These are phyloP conservation scores for Lentinula sp. DNA, from an alignment of 768 basidiomycete species.

Conservation along the genomic window DNA sequence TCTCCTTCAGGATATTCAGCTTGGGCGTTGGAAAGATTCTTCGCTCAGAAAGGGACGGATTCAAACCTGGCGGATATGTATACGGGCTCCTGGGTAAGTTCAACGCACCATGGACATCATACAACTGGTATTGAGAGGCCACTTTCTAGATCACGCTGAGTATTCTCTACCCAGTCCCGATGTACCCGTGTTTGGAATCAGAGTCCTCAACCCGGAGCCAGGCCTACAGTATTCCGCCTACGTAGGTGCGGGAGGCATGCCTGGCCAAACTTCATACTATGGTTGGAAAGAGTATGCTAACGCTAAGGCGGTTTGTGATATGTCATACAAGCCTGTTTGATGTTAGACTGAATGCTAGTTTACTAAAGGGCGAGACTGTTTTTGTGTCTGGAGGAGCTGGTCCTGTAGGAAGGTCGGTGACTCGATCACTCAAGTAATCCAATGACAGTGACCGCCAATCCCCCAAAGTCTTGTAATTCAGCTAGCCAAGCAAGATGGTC, in stretches of 20 bases:
- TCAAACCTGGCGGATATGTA: slow-evolving; percentile 19
- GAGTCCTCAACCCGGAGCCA: slow-evolving; percentile 29
- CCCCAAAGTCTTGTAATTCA: slow-evolving; percentile 30
- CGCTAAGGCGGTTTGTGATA: slow-evolving; percentile 10
- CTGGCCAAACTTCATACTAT: slow-evolving; percentile 19
- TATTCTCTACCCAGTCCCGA: slow-evolving; percentile 26
- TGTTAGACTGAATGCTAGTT: not conserved
- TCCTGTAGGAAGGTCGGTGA: slow-evolving; percentile 55
- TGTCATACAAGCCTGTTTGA: not conserved
- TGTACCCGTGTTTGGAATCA: slow-evolving; percentile 10
- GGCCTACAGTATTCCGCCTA: slow-evolving; percentile 43
- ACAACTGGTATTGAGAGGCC: not conserved
- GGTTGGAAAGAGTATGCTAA: slow-evolving; percentile 18
- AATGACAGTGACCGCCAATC: not conserved
- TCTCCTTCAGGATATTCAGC: slow-evolving; percentile 1
- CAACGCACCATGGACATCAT: not conserved
- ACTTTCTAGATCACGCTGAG: slow-evolving; percentile 17
- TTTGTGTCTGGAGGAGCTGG: slow-evolving; percentile 37
- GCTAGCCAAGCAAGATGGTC: slow-evolving; percentile 42
- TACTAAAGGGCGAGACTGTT: slow-evolving; percentile 29
- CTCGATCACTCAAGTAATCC: not conserved
- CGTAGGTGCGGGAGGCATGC: slow-evolving; percentile 45
- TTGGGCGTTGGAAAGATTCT: slow-evolving; percentile 20
- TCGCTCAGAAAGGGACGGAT: slow-evolving; percentile 16
- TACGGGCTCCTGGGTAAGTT: slow-evolving; percentile 15